Conservation (phyloP, 257 asterid genomes). For the Solanum paucissectum region DNA sequence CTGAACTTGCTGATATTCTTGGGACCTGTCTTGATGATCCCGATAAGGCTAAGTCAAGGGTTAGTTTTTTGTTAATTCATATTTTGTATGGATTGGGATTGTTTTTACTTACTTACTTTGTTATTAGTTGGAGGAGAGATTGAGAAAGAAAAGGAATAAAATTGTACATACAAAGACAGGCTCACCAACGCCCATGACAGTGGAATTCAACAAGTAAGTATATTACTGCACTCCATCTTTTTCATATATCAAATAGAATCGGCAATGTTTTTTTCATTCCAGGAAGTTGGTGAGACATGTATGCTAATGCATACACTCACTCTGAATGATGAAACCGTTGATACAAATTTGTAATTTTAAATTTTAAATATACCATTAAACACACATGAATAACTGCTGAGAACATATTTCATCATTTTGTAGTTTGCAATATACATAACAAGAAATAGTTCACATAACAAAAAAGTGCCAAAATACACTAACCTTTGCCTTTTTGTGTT, state of each 20-base stretch:
- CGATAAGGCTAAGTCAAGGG: slow-evolving; percentile 58
- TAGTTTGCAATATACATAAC: not conserved
- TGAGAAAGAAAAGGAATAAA: slow-evolving; percentile 82
- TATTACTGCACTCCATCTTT: not conserved
- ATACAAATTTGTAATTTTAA: too few relatives aligned
- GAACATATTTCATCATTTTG: not conserved
- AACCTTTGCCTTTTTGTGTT: not conserved
- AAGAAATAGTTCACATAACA: not conserved
- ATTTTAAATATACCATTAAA: not conserved
- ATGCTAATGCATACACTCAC: not conserved
- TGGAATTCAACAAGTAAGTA: slow-evolving; percentile 66
- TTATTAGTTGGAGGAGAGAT: slow-evolving; percentile 80
- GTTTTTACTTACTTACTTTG: not conserved
- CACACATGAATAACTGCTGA: not conserved
- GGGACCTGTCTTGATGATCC: slow-evolving; percentile 75
- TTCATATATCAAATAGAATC: not conserved
- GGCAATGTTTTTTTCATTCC: not conserved
- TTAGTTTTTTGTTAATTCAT: not conserved
- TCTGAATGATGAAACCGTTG: not conserved
- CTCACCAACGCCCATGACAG: slow-evolving; percentile 57
- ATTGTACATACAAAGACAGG: slow-evolving; percentile 82
- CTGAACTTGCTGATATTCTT: slow-evolving; percentile 84
- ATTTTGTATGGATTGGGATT: too few relatives aligned
- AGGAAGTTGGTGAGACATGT: not conserved
- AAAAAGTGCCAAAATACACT: not conserved